Evolutionary conservation across 1,139 yeast species (phyloP).

Genomic region (Lodderomyces beijingensis): DNA sequence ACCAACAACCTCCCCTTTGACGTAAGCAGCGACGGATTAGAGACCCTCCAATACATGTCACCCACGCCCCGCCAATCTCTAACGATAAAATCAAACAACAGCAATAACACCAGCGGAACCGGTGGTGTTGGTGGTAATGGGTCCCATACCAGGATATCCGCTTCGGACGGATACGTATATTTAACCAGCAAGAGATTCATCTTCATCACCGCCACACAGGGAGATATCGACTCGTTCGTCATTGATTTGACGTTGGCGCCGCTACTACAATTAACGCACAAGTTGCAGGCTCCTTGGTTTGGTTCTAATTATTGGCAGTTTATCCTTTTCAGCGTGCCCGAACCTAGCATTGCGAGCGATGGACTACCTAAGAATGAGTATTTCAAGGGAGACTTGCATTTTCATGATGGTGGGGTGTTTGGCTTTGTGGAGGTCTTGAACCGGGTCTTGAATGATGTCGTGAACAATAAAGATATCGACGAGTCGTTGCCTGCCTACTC

Average conservation of each 20-base stretch:
- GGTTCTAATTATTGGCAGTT: conserved; percentile 51
- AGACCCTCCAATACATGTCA: conserved; percentile 17
- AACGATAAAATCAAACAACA: conserved; percentile 11
- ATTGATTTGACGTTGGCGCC: conserved; percentile 24
- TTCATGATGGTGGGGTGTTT: conserved; percentile 49
- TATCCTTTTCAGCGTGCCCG: conserved; percentile 30
- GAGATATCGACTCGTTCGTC: conserved; percentile 36
- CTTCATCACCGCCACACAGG: conserved; percentile 34
- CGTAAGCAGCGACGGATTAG: conserved; percentile 16
- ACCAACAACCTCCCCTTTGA: conserved; percentile 21
- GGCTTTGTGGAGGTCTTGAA: conserved; percentile 30
- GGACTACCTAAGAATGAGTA: conserved; percentile 40
- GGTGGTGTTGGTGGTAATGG: no score
- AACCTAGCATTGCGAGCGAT: conserved; percentile 31
- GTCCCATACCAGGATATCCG: no score
- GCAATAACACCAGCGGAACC: no score
- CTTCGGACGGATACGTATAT: conserved; percentile 33
- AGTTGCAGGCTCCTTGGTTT: conserved; percentile 49
- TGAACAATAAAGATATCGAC: conserved; percentile 37
- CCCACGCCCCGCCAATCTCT: conserved; percentile 23
- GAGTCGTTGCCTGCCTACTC: conserved; percentile 45
- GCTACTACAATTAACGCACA: conserved; percentile 28
- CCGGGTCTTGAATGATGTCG: conserved; percentile 25
- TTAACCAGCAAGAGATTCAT: conserved; percentile 35
- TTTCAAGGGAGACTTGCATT: conserved; percentile 35